Base-by-base conservation (phyloP, 192 early-diverging fungal genomes). In the Gonapodya sp. region DNA sequence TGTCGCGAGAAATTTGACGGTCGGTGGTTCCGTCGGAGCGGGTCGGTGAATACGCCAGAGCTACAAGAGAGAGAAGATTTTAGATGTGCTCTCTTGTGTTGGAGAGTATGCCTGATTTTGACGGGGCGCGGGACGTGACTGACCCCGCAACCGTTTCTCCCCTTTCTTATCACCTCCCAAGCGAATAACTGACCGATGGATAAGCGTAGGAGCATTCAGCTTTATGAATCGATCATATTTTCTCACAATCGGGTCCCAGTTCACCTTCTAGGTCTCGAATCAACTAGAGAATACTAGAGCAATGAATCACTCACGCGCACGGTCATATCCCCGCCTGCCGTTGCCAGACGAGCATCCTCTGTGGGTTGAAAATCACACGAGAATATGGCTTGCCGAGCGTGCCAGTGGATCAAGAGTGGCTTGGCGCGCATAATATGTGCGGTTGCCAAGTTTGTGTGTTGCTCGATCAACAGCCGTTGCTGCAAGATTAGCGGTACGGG, bases 311-410 rank as follows among this genome's bases (percentile, higher is more conserved):
- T 83, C 87, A 96, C 92, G 80, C 96, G 85, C 74, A 96, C 95
- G 84, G 94, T 93, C 81, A 90, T 89, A 87, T 98, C 97, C 33
- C 93, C 95, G 79, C 97, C 97, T 73, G 92, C 93, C 14, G 96
- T 97, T 1, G 95, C 96, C 74, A 97, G 92, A 73, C 95, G 89
- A 73, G 89, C 89, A 81, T 83, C 73, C 85, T 83, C 16, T 16
- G 80, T 75, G 1, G 87, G 89, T 74, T 96, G 92, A 88, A 97
- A 98, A 85, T 97, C 94, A 30, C 92, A 92, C 78, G 95, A 95
- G 86, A 96, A 96, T 78, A 98, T 91, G 14, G 96, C 93, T 82
- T 92, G 87, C 80, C 91, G 92, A 81, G 94, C 97, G 83, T 98
- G 97, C 97, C 97, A 97, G 82, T 94, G 92, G 85, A 98, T 96